Evolutionary conservation across 2,329 filamentous ascomycete species (phyloP), one percentile per base, ranked within the genome.

Genomic region (Fusarium algeriense): DNA sequence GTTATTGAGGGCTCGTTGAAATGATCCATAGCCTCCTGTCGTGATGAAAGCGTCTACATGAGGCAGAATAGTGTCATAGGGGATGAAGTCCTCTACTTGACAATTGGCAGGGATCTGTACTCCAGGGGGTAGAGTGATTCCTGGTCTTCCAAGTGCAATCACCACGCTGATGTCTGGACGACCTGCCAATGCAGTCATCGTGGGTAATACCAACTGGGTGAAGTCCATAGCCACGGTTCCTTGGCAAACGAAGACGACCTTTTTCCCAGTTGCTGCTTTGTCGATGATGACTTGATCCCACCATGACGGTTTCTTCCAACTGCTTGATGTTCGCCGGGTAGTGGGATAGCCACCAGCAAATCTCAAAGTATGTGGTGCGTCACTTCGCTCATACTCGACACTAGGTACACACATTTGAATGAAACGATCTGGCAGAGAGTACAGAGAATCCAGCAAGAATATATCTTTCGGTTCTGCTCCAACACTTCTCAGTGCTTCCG

Each of bases 201-300:
- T 56, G 1, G 59, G 59, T 2, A 49, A 19, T 7, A 61, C 50
- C 28, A 61, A 19, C 20, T 57, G 59, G 5, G 41, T 48, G 7
- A 61, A 61, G 17, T 61, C 59, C 59, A 56, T 48, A 14, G 41
- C 59, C 3, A 61, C 50, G 1, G 59, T 61, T 56, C 50, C 50
- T 15, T 61, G 59, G 10, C 50, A 56, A 4, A 61, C 50, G 19
- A 56, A 43, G 5, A 61, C 50, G 15, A 61, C 23, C 30, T 48
- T 61, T 35, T 56, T 61, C 7, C 23, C 11, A 12, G 9, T 30
- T 9, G 13, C 14, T 2, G 5, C 20, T 6, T 35, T 61, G 3
- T 55, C 17, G 2, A 6, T 35, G 7, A 60, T 14, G 2, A 56
- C 30, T 6, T 43, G 6, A 8, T 56, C 23, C 59, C 44, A 61